These are phyloP conservation scores for Pichia sorboxylosa DNA, from an alignment of 1,139 yeast genomes.

Conservation along the genomic window DNA sequence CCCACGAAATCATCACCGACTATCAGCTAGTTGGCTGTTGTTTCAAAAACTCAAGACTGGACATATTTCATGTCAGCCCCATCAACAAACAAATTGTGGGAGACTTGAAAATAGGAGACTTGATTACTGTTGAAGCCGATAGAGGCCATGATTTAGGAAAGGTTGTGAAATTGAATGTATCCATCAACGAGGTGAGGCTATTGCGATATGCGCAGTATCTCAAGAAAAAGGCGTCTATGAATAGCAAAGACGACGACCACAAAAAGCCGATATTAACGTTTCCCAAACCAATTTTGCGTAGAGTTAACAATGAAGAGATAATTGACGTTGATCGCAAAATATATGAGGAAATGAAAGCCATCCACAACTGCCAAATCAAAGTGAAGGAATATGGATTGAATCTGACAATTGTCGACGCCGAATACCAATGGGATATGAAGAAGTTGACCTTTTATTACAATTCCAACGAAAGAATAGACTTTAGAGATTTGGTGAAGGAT, in stretches of 20 bases:
- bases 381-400: conserved; percentile 32
- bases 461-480: conserved; percentile 75
- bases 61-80: conserved; percentile 53
- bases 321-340: conserved; percentile 46
- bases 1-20: conserved; percentile 14
- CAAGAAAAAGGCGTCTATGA: conserved; percentile 46
- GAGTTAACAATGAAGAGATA: conserved; percentile 54
- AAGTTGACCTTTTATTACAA: conserved; percentile 84
- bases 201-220: conserved; percentile 43
- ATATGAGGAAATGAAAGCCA: conserved; percentile 65
- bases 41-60: conserved; percentile 80
- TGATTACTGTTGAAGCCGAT: conserved; percentile 95
- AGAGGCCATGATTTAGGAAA: conserved; percentile 87
- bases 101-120: conserved; percentile 51
- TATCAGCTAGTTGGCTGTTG: conserved; percentile 53
- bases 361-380: conserved; percentile 48
- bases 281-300: conserved; percentile 68
- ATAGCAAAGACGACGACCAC: conserved; percentile 16
- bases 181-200: conserved; percentile 49
- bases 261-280: conserved; percentile 37
- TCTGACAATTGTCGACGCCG: conserved; percentile 43
- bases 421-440: conserved; percentile 90
- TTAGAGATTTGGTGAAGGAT: conserved; percentile 84
- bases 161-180: conserved; percentile 54
- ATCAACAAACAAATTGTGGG: conserved; percentile 32